Evolutionary conservation across 805 yeast species (phyloP), one percentile per base, ranked within the genome.

Genomic region (Hagleromyces aurorensis): DNA sequence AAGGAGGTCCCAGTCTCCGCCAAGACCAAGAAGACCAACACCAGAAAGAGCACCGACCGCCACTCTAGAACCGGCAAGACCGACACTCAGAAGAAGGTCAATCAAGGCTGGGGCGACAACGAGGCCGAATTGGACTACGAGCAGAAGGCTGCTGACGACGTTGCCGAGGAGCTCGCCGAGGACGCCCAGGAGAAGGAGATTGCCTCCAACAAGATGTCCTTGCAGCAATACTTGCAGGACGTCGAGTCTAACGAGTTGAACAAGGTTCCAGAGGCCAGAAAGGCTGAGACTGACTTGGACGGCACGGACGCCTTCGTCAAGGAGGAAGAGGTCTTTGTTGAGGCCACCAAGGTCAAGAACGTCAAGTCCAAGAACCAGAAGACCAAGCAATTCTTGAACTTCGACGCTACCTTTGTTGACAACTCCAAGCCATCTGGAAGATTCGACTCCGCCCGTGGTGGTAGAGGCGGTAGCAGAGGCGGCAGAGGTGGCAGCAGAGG

Each of bases 91-190:
- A 87, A 85, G 78, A 78, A 80, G 63, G 71, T 79, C 55, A 73
- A 70, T 61, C 78, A 77, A 65, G 87, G 86, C 46, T 84, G 95
- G 89, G 94, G 95, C 57, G 84, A 78, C 57, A 75, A 78, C 62
- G 65, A 65, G 48, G 72, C 69, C 59, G 81, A 75, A 69, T 69
- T 65, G 55, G 79, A 69, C 45, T 80, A 69, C 44, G 84, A 76
- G 60, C 83, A 77, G 69, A 75, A 70, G 59, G 80, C 66, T 45
- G 82, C 72, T 46, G 85, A 76, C 41, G 81, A 72, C 44, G 81
- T 71, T 38, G 58, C 55, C 29, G 67, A 67, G 55, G n/a, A n/a
- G n/a, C n/a, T n/a, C n/a, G 62, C 52, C 27, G 68, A 60, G 33
- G 73, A 65, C 46, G 58, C 56, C 37, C 55, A 46, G 23, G 66